Evolutionary conservation across 352 stramenopile species (phyloP), one percentile per base, ranked within the genome.

Genomic region (Plasmopara muralis): DNA sequence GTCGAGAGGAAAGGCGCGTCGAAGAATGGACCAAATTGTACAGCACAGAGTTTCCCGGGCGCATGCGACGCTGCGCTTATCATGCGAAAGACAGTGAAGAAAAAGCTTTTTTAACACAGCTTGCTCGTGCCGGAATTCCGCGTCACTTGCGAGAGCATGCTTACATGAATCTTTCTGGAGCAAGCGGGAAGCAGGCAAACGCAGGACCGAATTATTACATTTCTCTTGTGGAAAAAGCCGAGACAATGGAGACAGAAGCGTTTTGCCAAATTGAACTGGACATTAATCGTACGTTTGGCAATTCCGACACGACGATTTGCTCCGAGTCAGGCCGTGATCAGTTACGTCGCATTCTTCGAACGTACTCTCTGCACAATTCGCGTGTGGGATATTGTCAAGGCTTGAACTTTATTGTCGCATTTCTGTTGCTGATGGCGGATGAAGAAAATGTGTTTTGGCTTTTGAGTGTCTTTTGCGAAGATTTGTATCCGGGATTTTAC

Each of bases 381-480:
- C 57, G 60, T 0, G 57, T 96, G 14, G 87, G 87, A 2, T 96
- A 96, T 54, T 95, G 85, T 31, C 87, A 96, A 65, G 82, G 82
- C 37, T 50, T 95, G 29, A 95, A 95, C 50, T 95, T 93, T 63
- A 85, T 95, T 39, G 85, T 89, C n/a, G 85, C 75, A 7, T 89
- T 95, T 57, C 53, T 95, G 30, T 71, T 83, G 50, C 60, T 95
- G 5, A 61, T 80, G 9, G 68, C 87, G 13, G 83, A 89, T 41
- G 88, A 97, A 71, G 87, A 96, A 53, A 50, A 58, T n/a, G 74
- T 86, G 1, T 97, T 96, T 48, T 97, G 86, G 86, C 50, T 93
- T 2, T 61, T 97, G 35, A 71, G 68, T n/a, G 72, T 85, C 9
- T 85, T 97, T 29, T 93, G 87, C 16, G 87, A 97, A 66, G 87